Percentiles rank a stretch among this genome's conserved stretches.
Evolutionary conservation across 176 grass and related monocot genomes (phyloP).

Genomic region (Lolium perenne): DNA sequence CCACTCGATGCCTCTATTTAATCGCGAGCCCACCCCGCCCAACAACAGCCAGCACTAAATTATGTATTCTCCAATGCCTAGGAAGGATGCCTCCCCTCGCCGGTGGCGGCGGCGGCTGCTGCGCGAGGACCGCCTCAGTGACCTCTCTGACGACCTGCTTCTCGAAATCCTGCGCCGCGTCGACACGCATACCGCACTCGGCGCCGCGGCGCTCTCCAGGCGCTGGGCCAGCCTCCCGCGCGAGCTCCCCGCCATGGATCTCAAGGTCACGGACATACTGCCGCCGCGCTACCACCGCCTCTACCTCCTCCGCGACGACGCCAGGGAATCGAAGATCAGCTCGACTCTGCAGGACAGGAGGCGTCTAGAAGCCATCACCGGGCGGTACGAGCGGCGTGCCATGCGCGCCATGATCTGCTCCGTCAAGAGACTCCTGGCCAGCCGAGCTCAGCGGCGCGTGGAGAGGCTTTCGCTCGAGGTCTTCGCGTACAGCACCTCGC

Average conservation of each 20-base stretch:
- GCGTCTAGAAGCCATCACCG: not conserved
- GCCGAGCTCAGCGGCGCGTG: not conserved
- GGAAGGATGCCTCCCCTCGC: too few species aligned
- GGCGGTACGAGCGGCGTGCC: not conserved
- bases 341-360: too few species aligned
- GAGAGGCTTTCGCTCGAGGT: not conserved
- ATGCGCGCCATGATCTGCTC: conserved; percentile 16
- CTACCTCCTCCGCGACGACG: too few species aligned
- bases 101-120: too few species aligned
- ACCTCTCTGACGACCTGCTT: conserved; percentile 21
- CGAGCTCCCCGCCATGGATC: not conserved
- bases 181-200: conserved; percentile 23
- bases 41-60: too few species aligned
- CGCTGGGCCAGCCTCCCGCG: not conserved
- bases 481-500: not conserved
- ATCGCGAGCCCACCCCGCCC: too few species aligned
- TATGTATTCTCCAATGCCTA: too few species aligned
- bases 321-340: too few species aligned
- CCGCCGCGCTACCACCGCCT: too few species aligned
- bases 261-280: not conserved
- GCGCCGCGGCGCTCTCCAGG: conserved; percentile 23
- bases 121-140: not conserved
- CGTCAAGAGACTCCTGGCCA: not conserved
- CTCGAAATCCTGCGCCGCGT: conserved; percentile 17
- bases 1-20: too few species aligned